Conservation (phyloP, 75 land plant species). For the Pseudotsuga menziesii region DNA sequence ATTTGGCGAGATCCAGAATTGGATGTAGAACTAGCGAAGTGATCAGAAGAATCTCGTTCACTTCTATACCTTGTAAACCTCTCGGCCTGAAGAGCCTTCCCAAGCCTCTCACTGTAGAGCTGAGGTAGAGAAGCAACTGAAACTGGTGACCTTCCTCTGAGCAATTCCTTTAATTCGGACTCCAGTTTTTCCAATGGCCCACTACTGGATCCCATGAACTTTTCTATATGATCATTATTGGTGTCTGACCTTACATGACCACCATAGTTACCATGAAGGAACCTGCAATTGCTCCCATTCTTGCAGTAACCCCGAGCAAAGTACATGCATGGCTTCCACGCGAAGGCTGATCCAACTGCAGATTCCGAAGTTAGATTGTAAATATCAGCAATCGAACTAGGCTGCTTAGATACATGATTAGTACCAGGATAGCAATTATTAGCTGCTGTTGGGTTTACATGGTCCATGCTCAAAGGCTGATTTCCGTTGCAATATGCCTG, state of each 20-base stretch:
- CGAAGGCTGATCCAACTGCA: constrained; percentile 16
- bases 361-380: constrained; percentile 23
- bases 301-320: constrained; percentile 92
- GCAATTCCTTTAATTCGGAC: constrained; percentile 42
- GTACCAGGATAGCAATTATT: constrained; percentile 13
- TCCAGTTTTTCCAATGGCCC: constrained; percentile 38
- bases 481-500: not conserved
- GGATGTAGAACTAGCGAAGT: not conserved
- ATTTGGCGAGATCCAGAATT: constrained; percentile 84
- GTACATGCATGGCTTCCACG: constrained; percentile 89
- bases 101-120: constrained; percentile 39
- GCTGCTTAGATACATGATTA: constrained; percentile 30
- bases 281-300: constrained; percentile 79
- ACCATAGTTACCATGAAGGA: constrained; percentile 36
- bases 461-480: constrained; percentile 1
- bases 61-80: constrained; percentile 8
- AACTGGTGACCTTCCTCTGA: constrained; percentile 38
- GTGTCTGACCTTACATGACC: too few relatives aligned
- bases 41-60: not conserved
- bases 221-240: not conserved
- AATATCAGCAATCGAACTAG: constrained; percentile 35
- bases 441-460: not conserved
- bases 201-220: not conserved
- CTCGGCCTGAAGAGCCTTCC: constrained; percentile 45
- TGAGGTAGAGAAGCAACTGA: constrained; percentile 50